Percentiles rank a stretch among this genome's conserved stretches.
Conservation (phyloP, 2,329 filamentous ascomycete species). For the Didymella segeticola region DNA sequence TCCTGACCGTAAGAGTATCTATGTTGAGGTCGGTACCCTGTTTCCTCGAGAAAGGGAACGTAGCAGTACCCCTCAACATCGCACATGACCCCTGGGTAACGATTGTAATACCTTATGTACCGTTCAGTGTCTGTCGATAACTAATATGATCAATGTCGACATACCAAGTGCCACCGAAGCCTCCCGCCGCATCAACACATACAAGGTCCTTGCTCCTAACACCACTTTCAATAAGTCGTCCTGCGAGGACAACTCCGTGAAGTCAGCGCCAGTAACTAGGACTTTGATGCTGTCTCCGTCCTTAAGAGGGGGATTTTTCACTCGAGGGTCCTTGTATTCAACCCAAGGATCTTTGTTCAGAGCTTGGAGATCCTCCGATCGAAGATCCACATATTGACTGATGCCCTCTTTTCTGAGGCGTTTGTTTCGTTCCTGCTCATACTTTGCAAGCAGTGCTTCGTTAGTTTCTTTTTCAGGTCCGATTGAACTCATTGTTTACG, state of each 20-base stretch:
- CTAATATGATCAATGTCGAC: slow-evolving; percentile 15
- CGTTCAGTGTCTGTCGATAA: slow-evolving; percentile 10
- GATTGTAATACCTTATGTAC: slow-evolving; percentile 54
- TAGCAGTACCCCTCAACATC: slow-evolving; percentile 67
- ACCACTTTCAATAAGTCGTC: slow-evolving; percentile 44
- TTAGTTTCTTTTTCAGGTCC: no score
- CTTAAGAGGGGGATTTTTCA: not conserved
- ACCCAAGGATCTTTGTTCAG: slow-evolving; percentile 3
- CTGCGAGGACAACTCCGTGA: slow-evolving; percentile 49
- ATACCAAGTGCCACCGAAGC: slow-evolving; percentile 56
- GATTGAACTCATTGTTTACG: no score
- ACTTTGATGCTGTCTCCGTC: slow-evolving; percentile 17
- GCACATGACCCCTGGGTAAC: slow-evolving; percentile 58
- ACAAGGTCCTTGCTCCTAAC: slow-evolving; percentile 42
- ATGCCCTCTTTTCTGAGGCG: not conserved
- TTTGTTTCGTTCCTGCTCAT: not conserved
- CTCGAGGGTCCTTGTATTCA: not conserved
- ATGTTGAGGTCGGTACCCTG: slow-evolving; percentile 49
- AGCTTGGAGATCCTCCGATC: not conserved
- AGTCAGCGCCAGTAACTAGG: slow-evolving; percentile 46
- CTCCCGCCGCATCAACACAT: slow-evolving; percentile 52
- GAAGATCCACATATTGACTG: not conserved
- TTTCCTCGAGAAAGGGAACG: slow-evolving; percentile 38
- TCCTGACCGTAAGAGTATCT: not conserved
- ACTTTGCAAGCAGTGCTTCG: not conserved